Percentiles rank a stretch among this genome's conserved stretches.
phyloP scores from a whole-genome alignment of 345 rosid genomes.

The Rhodomyrtus tomentosa region DNA sequence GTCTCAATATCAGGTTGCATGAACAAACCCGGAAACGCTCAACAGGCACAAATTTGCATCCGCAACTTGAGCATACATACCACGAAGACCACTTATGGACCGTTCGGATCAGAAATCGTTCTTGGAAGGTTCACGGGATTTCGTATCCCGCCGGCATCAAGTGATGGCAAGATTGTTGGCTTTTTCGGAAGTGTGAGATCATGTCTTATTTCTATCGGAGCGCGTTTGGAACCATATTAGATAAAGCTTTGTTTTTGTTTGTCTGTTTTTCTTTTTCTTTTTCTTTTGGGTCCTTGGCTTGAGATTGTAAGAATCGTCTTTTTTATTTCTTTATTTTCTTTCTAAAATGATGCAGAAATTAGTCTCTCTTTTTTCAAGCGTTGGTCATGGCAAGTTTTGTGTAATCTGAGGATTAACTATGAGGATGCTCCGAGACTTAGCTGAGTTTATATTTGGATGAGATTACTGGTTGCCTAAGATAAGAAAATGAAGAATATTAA shows the following conservation, averaged over 20 bases:
- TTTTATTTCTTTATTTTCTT: too few relatives aligned
- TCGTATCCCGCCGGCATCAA: not conserved
- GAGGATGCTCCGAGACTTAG: not conserved
- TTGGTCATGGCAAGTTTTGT: not conserved
- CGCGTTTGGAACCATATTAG: not conserved
- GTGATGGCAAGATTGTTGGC: not conserved
- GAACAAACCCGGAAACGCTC: not conserved
- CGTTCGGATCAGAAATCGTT: too few relatives aligned
- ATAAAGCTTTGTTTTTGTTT: too few relatives aligned
- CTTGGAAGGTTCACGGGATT: too few relatives aligned
- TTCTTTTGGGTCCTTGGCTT: too few relatives aligned
- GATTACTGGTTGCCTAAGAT: not conserved
- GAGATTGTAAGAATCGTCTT: too few relatives aligned
- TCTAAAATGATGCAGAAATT: not conserved
- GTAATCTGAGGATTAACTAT: not conserved
- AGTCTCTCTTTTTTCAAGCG: not conserved
- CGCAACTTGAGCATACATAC: not conserved
- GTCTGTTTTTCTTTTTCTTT: too few relatives aligned
- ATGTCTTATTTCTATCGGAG: not conserved
- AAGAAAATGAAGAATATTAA: not conserved
- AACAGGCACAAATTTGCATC: not conserved
- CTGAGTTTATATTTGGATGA: not conserved
- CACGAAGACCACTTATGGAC: not conserved
- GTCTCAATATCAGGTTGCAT: not conserved
- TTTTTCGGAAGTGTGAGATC: not conserved